These are phyloP conservation scores for Carpinus viminea DNA, from an alignment of 306 rosid genomes.

Conservation along the genomic window DNA sequence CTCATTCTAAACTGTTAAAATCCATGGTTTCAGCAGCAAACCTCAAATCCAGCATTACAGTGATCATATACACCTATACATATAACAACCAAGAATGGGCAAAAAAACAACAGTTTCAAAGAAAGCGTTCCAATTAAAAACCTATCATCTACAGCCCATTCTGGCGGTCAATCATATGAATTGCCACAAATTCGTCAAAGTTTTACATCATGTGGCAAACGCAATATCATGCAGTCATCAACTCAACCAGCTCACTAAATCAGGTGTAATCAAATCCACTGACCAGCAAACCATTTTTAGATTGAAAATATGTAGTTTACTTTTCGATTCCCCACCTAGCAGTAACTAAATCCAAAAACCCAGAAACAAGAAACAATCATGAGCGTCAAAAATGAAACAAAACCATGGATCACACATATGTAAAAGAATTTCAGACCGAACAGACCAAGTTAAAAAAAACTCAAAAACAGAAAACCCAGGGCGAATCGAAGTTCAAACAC, in stretches of 20 bases:
- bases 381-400: background rate
- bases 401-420: background rate
- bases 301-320: too few species aligned
- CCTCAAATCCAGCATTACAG: background rate
- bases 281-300: background rate
- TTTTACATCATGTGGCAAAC: background rate
- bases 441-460: background rate
- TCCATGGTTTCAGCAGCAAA: background rate
- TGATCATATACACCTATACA: background rate
- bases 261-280: background rate
- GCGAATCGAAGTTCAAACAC: background rate
- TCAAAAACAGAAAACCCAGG: background rate
- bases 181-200: background rate
- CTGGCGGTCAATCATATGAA: background rate
- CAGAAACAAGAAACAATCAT: background rate
- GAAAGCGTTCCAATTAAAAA: background rate
- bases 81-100: background rate
- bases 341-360: background rate
- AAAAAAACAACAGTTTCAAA: background rate
- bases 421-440: background rate
- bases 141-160: background rate
- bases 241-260: background rate
- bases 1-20: background rate
- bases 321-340: background rate
- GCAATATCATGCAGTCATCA: too few species aligned